These are phyloP conservation scores for Aspergillus panamensis DNA, from an alignment of 495 filamentous ascomycete genomes.

Conservation along the genomic window DNA sequence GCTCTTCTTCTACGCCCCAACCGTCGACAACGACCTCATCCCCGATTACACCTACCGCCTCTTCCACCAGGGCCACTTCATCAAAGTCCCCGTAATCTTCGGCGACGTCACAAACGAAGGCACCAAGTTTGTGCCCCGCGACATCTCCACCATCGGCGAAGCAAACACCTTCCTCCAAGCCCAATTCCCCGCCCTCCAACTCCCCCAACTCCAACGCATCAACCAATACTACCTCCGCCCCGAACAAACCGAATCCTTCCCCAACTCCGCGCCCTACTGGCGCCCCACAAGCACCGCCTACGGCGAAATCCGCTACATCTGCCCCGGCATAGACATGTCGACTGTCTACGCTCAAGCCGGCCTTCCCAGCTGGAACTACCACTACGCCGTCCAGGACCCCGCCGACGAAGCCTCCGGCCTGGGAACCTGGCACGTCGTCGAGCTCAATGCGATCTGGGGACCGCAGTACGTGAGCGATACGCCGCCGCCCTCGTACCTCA, in stretches of 20 bases:
- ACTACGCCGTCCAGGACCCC: slow-evolving; percentile 60
- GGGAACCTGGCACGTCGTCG: slow-evolving; percentile 61
- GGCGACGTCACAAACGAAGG: slow-evolving; percentile 73
- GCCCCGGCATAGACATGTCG: slow-evolving; percentile 58
- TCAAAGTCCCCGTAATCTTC: slow-evolving; percentile 66
- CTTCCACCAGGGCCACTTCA: slow-evolving; percentile 56
- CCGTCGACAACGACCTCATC: slow-evolving; percentile 57
- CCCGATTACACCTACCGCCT: slow-evolving; percentile 56
- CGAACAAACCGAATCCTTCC: slow-evolving; percentile 40
- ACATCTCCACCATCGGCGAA: slow-evolving; percentile 43
- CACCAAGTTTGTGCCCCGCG: slow-evolving; percentile 56
- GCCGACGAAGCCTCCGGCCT: slow-evolving; percentile 44
- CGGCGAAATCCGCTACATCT: slow-evolving; percentile 72
- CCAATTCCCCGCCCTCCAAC: slow-evolving; percentile 59
- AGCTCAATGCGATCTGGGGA: slow-evolving; percentile 61
- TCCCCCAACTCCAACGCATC: slow-evolving; percentile 51
- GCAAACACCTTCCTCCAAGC: slow-evolving; percentile 54
- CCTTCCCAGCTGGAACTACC: slow-evolving; percentile 56
- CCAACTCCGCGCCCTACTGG: slow-evolving; percentile 51
- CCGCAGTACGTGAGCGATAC: slow-evolving; percentile 38
- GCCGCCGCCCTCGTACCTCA: slow-evolving; percentile 53
- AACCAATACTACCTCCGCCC: slow-evolving; percentile 55
- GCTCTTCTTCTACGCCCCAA: slow-evolving; percentile 57
- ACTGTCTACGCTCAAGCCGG: slow-evolving; percentile 38
- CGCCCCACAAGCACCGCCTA: slow-evolving; percentile 59